A percentile compares a stretch with the other conserved stretches of the same genome.
phyloP scores from a whole-genome alignment of 176 grass and related monocot genomes.

The Oryza officinalis region DNA sequence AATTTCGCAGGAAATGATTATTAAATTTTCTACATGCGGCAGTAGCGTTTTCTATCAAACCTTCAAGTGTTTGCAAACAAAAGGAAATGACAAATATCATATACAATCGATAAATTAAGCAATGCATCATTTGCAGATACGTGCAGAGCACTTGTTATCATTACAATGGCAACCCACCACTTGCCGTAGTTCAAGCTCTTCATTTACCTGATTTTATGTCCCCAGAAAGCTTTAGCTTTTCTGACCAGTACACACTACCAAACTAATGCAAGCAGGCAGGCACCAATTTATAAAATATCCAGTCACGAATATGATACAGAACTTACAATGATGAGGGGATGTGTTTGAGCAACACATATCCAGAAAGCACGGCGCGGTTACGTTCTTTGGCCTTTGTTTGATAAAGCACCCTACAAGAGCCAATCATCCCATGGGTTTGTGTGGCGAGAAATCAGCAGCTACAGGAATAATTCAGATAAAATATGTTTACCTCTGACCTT shows the following conservation, averaged over 20 bases:
- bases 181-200: not conserved
- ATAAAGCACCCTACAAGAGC: slow-evolving; percentile 62
- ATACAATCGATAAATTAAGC: not conserved
- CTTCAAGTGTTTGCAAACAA: not conserved
- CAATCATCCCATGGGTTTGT: slow-evolving; percentile 32
- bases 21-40: not conserved
- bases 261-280: not conserved
- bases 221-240: not conserved
- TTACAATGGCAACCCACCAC: slow-evolving; percentile 32
- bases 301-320: not conserved
- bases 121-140: not conserved
- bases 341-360: slow-evolving; percentile 71
- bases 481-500: slow-evolving; percentile 65
- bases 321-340: slow-evolving; percentile 79
- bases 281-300: not conserved
- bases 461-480: not conserved
- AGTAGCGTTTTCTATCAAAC: not conserved
- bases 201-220: not conserved
- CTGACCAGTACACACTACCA: not conserved
- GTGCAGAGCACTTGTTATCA: not conserved
- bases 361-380: slow-evolving; percentile 74
- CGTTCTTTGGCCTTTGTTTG: slow-evolving; percentile 80
- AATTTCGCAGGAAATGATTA: not conserved
- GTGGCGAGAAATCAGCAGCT: not conserved
- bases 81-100: not conserved